Evolutionary conservation across 2,329 filamentous ascomycete species (phyloP).

Genomic region (Aspergillus tamarii): DNA sequence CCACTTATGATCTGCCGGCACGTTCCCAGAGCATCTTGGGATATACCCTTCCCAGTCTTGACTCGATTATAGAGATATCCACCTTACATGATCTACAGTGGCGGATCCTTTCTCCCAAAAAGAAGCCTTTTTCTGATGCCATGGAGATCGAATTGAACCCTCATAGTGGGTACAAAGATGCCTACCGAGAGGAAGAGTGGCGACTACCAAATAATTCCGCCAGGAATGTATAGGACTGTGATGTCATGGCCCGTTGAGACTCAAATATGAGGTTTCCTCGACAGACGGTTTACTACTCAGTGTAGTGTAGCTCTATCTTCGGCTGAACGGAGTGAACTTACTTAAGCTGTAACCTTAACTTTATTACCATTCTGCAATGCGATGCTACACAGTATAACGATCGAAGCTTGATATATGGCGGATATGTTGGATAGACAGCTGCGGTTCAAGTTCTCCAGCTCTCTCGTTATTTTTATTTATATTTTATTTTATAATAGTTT

Average conservation of each 20-base stretch:
- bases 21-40: not conserved
- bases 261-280: not conserved
- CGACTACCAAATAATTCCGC: not conserved
- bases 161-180: not conserved
- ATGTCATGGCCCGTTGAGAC: not conserved
- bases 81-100: not conserved
- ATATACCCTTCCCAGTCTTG: not conserved
- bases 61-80: not conserved
- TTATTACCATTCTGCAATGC: not conserved
- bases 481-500: not conserved
- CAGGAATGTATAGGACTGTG: not conserved
- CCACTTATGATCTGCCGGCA: constrained; percentile 3
- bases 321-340: not conserved
- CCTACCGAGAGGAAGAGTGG: not conserved
- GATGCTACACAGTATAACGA: not conserved
- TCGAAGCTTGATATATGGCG: not conserved
- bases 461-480: not conserved
- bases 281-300: not conserved
- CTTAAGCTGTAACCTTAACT: not conserved
- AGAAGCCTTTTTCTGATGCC: not conserved
- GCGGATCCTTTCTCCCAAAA: not conserved
- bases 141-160: not conserved
- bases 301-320: not conserved
- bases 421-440: not conserved
- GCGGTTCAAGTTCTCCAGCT: not conserved